These are phyloP conservation scores for Globisporangium cederbergense DNA, from an alignment of 352 stramenopile genomes.

Conservation along the genomic window DNA sequence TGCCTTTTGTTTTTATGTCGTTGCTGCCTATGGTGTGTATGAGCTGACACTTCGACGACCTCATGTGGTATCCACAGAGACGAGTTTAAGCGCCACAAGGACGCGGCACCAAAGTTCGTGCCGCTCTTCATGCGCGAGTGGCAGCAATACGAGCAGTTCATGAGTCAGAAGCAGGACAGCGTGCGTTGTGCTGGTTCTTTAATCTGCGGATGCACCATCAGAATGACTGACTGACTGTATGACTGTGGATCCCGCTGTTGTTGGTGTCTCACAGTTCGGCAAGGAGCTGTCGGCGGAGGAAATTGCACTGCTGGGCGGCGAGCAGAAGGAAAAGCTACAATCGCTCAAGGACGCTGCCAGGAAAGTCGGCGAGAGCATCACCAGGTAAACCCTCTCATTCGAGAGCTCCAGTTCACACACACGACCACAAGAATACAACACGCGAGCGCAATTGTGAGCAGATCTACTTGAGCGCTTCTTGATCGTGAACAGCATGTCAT, in stretches of 20 bases:
- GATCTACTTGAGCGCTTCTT: not conserved
- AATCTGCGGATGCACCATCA: not conserved
- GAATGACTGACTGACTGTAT: not conserved
- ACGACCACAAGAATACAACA: not conserved
- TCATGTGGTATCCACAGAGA: constrained; percentile 28
- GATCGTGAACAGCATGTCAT: not conserved
- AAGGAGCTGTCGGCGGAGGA: constrained; percentile 61
- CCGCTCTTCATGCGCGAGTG: constrained; percentile 74
- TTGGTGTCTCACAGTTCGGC: constrained; percentile 40
- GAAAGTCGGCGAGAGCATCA: constrained; percentile 61
- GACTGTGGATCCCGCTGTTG: not conserved
- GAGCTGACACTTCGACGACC: not conserved
- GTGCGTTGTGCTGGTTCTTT: constrained; percentile 18
- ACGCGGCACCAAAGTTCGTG: constrained; percentile 70
- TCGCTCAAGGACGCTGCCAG: constrained; percentile 71
- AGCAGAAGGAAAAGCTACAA: constrained; percentile 68
- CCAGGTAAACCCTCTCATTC: constrained; percentile 9
- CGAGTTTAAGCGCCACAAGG: constrained; percentile 85
- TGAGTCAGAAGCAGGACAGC: constrained; percentile 48
- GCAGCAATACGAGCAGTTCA: constrained; percentile 61
- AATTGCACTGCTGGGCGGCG: constrained; percentile 49
- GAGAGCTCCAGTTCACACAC: no score
- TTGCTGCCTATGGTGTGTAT: not conserved
- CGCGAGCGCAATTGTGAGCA: not conserved
- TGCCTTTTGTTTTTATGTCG: not conserved